A percentile compares a stretch with the other conserved stretches of the same genome.
These are phyloP conservation scores for Terana coerulea DNA, from an alignment of 768 basidiomycete genomes.

Conservation along the genomic window DNA sequence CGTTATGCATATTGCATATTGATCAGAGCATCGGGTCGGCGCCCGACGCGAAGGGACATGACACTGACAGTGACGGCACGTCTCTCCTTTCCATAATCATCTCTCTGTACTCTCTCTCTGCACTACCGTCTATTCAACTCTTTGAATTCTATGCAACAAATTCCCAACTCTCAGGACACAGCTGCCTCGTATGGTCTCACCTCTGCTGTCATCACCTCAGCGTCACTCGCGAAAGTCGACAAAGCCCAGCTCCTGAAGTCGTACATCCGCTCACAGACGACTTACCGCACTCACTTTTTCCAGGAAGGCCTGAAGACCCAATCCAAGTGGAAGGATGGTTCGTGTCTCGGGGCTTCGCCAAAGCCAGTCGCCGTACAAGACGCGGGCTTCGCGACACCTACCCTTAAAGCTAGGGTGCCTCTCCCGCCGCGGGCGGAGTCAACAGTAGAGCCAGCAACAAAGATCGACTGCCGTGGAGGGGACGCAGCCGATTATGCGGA, in stretches of 20 bases:
- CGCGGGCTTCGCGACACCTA: conserved; percentile 19
- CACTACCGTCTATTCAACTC: too few species aligned
- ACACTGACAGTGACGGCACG: too few species aligned
- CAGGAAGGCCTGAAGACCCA: conserved; percentile 30
- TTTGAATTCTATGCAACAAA: too few species aligned
- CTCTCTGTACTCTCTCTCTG: too few species aligned
- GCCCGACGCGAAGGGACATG: too few species aligned
- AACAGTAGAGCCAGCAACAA: too few species aligned
- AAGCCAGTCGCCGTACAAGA: not conserved
- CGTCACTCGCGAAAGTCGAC: conserved; percentile 29
- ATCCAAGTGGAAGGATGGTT: not conserved
- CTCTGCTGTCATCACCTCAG: not conserved
- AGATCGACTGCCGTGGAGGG: too few species aligned
- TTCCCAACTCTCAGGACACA: not conserved
- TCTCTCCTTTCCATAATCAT: too few species aligned
- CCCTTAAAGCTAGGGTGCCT: conserved; percentile 12
- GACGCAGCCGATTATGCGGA: too few species aligned
- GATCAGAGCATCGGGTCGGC: too few species aligned
- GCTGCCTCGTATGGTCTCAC: not conserved
- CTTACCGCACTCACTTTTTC: conserved; percentile 41
- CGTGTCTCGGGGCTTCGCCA: not conserved
- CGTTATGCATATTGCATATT: too few species aligned
- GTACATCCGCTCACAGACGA: conserved; percentile 48
- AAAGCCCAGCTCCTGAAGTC: conserved; percentile 38
- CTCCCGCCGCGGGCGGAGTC: too few species aligned